phyloP scores from a whole-genome alignment of 495 filamentous ascomycete species.

The Penicillium paxilli region DNA sequence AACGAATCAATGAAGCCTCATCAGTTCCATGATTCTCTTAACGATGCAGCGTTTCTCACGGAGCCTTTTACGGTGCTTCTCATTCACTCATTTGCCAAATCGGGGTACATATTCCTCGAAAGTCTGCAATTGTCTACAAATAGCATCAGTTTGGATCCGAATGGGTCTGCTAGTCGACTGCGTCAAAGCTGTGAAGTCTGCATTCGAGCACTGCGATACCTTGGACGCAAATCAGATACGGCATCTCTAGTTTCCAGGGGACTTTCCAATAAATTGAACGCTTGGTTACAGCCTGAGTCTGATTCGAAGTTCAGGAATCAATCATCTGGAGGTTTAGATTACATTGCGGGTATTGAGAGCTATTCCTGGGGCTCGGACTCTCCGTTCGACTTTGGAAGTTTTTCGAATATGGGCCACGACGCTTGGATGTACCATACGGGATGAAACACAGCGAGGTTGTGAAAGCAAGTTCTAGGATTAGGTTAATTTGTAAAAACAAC shows the following conservation, averaged over 20 bases:
- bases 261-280: conserved; percentile 12
- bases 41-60: conserved; percentile 39
- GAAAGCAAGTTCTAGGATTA: too few species aligned
- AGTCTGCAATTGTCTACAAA: background rate
- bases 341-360: background rate
- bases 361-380: background rate
- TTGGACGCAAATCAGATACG: conserved; percentile 49
- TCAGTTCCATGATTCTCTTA: conserved; percentile 25
- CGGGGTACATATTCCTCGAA: conserved; percentile 33
- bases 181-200: conserved; percentile 29
- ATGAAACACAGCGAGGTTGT: too few species aligned
- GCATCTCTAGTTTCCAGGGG: conserved; percentile 24
- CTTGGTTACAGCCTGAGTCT: conserved; percentile 3
- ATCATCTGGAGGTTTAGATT: background rate
- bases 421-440: background rate
- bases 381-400: background rate
- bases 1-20: conserved; percentile 5
- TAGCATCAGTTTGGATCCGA: background rate
- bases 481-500: too few species aligned
- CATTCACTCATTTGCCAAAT: conserved; percentile 42
- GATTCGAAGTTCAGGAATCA: background rate
- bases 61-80: conserved; percentile 50
- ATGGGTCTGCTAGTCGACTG: conserved; percentile 11
- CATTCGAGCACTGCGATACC: conserved; percentile 38
- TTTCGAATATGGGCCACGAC: background rate